These are phyloP conservation scores for Agapanthus africanus DNA, from an alignment of 106 monocot species.

Conservation along the genomic window DNA sequence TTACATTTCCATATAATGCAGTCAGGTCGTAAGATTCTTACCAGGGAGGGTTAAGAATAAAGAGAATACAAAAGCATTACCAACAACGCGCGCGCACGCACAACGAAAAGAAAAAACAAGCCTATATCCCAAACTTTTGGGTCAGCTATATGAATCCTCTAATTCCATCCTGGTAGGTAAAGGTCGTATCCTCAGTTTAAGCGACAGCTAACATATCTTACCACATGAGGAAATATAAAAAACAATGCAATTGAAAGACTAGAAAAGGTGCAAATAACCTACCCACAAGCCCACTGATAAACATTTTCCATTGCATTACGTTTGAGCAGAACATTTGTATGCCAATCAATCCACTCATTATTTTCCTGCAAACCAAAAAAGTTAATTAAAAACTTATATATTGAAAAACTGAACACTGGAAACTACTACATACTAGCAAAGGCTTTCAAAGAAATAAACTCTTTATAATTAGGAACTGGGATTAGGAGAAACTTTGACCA, in stretches of 20 bases:
- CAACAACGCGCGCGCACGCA: too few relatives aligned
- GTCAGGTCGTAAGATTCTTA: background rate
- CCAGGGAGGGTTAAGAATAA: background rate
- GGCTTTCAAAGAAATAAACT: background rate
- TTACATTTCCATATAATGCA: background rate
- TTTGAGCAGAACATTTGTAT: conserved; percentile 54
- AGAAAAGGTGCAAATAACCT: conserved; percentile 14
- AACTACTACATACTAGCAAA: background rate
- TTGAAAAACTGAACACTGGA: background rate
- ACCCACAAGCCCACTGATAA: conserved; percentile 90
- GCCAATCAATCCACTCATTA: conserved; percentile 82
- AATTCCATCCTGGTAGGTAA: too few relatives aligned
- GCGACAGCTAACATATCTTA: too few relatives aligned
- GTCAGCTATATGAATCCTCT: too few relatives aligned
- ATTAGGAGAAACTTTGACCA: background rate
- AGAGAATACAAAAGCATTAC: background rate
- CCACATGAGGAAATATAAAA: background rate
- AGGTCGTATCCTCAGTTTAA: too few relatives aligned
- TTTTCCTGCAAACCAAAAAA: conserved; percentile 43
- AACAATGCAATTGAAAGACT: background rate
- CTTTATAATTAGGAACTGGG: background rate
- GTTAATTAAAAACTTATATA: background rate
- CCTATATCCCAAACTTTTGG: too few relatives aligned
- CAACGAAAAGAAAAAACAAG: too few relatives aligned
- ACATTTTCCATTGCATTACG: conserved; percentile 87